Conservation (phyloP, 164 flowering plant species). For the Berberis vulgaris region DNA sequence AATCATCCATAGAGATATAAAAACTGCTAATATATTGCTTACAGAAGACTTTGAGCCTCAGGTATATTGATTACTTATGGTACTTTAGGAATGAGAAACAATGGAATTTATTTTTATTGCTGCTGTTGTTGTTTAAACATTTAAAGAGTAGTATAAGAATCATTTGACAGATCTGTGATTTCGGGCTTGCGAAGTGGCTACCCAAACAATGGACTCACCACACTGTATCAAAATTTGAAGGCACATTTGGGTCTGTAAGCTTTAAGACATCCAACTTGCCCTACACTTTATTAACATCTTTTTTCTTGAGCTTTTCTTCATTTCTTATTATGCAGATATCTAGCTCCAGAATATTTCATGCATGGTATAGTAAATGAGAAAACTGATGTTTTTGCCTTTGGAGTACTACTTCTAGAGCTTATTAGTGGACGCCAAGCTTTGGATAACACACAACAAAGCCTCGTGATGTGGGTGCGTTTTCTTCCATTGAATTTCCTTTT, state of each 20-base stretch:
- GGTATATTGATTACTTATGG: constrained; percentile 26
- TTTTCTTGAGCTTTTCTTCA: constrained; percentile 1
- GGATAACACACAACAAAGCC: constrained; percentile 63
- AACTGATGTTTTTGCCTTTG: constrained; percentile 86
- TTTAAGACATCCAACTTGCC: neutral
- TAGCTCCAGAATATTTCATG: constrained; percentile 94
- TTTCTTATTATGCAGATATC: constrained; percentile 47
- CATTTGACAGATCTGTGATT: constrained; percentile 71
- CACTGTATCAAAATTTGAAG: constrained; percentile 69
- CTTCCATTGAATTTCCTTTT: neutral
- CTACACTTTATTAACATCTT: constrained; percentile 2
- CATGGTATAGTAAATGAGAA: constrained; percentile 92
- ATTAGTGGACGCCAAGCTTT: constrained; percentile 76
- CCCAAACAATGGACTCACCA: constrained; percentile 93
- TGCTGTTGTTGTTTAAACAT: neutral
- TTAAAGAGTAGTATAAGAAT: neutral
- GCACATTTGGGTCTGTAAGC: constrained; percentile 81
- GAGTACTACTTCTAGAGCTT: constrained; percentile 80
- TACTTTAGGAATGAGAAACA: too few species aligned
- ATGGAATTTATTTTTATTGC: neutral
- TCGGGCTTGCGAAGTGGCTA: constrained; percentile 97
- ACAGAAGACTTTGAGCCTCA: constrained; percentile 77
- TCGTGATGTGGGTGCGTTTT: constrained; percentile 83
- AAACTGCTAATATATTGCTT: constrained; percentile 84
- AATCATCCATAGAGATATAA: constrained; percentile 89